These are phyloP conservation scores for Panaeolus cyanescens DNA, from an alignment of 768 basidiomycete species.

Conservation along the genomic window DNA sequence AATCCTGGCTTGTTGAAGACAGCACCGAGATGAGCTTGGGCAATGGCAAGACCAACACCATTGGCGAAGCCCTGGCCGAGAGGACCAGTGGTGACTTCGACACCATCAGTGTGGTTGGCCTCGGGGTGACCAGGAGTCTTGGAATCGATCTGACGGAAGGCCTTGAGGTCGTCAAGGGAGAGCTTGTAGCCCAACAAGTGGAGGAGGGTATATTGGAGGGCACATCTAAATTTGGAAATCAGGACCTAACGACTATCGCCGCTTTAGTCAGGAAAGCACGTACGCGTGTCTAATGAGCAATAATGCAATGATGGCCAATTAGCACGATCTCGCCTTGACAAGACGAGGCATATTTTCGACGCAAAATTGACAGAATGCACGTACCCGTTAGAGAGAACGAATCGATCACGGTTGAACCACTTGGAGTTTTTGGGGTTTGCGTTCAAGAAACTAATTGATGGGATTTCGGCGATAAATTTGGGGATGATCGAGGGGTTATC, in stretches of 20 bases:
- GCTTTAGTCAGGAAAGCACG: slow-evolving; percentile 27
- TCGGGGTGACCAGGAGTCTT: slow-evolving; percentile 96
- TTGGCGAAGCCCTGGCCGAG: slow-evolving; percentile 95
- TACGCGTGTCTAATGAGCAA: slow-evolving; percentile 66
- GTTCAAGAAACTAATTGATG: slow-evolving; percentile 67
- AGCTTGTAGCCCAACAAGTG: slow-evolving; percentile 93
- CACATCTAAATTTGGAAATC: slow-evolving; percentile 59
- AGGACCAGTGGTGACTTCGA: slow-evolving; percentile 95
- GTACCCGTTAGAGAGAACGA: slow-evolving; percentile 94
- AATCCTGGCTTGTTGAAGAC: slow-evolving; percentile 87
- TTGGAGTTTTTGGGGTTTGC: slow-evolving; percentile 87
- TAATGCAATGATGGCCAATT: slow-evolving; percentile 13
- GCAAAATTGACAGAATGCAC: slow-evolving; percentile 23
- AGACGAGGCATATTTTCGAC: neutral
- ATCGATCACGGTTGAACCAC: slow-evolving; percentile 97
- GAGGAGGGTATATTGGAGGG: slow-evolving; percentile 89
- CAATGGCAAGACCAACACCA: slow-evolving; percentile 92
- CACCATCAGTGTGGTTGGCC: slow-evolving; percentile 55
- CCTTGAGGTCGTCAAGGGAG: slow-evolving; percentile 89
- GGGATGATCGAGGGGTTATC: slow-evolving; percentile 3
- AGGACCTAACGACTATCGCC: neutral
- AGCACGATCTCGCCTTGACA: neutral
- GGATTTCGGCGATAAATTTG: slow-evolving; percentile 8
- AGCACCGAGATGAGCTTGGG: slow-evolving; percentile 89
- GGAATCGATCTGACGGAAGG: slow-evolving; percentile 89